phyloP scores from a whole-genome alignment of 345 rosid species.

The Salix arbutifolia region DNA sequence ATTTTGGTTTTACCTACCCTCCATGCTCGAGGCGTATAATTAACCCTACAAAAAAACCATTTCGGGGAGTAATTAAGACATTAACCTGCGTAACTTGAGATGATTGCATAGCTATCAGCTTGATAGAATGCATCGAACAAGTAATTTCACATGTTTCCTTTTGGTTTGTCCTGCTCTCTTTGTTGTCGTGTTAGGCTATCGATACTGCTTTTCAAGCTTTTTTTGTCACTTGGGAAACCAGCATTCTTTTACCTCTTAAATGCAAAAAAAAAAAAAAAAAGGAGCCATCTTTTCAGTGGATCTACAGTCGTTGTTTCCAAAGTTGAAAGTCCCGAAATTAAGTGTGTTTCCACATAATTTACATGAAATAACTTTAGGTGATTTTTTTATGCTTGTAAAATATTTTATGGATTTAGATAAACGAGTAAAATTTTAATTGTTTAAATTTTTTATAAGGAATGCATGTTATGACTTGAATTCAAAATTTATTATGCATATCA shows the following conservation, averaged over 20 bases:
- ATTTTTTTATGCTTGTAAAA: too few species aligned
- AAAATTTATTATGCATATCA: too few species aligned
- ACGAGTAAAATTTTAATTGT: too few species aligned
- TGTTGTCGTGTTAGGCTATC: not conserved
- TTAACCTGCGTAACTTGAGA: not conserved
- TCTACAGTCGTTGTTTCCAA: not conserved
- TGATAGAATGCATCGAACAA: too few species aligned
- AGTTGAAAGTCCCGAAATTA: not conserved
- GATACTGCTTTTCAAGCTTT: not conserved
- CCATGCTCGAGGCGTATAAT: too few species aligned
- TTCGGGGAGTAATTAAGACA: too few species aligned
- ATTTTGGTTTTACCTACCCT: too few species aligned
- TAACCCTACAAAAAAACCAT: too few species aligned
- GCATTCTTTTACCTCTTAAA: not conserved
- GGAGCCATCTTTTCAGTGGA: not conserved
- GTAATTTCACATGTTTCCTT: not conserved
- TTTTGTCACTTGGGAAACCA: not conserved
- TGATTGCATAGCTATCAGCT: not conserved
- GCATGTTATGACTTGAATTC: fast-evolving
- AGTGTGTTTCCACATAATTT: not conserved
- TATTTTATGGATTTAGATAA: too few species aligned
- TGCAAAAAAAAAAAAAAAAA: not conserved
- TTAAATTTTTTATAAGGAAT: too few species aligned
- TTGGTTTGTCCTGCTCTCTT: not conserved
- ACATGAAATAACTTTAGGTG: not conserved